These are phyloP conservation scores for Aspergillus latus DNA, from an alignment of 2,329 filamentous ascomycete species.

Conservation along the genomic window DNA sequence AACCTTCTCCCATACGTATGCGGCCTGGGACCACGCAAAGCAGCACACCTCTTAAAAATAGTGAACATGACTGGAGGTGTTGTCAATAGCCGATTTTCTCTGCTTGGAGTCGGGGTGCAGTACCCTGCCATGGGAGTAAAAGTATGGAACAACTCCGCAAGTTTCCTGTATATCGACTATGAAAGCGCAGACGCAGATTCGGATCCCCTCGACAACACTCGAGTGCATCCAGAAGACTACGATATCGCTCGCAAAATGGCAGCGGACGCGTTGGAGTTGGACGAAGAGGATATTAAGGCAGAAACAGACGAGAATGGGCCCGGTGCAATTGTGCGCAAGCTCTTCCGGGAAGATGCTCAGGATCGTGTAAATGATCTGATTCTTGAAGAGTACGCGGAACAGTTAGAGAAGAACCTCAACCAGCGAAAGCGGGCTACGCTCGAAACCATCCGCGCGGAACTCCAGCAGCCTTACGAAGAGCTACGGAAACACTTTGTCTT, in stretches of 20 bases:
- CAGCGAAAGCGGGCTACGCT: constrained; percentile 93
- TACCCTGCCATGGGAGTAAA: constrained; percentile 81
- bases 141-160: constrained; percentile 96
- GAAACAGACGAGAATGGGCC: constrained; percentile 87
- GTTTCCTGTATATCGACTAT: constrained; percentile 88
- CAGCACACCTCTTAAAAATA: constrained; percentile 78
- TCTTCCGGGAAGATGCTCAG: constrained; percentile 91
- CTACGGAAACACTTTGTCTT: constrained; percentile 75
- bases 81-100: constrained; percentile 78
- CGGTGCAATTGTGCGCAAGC: constrained; percentile 86
- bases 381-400: constrained; percentile 93
- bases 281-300: constrained; percentile 96
- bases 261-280: constrained; percentile 90
- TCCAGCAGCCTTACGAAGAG: constrained; percentile 92
- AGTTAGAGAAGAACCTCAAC: constrained; percentile 88
- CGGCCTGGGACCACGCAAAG: constrained; percentile 89
- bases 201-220: constrained; percentile 93
- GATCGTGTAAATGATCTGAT: constrained; percentile 96
- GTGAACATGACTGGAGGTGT: constrained; percentile 89
- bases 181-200: constrained; percentile 77
- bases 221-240: constrained; percentile 97
- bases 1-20: constrained; percentile 88
- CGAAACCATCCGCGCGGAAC: constrained; percentile 91
- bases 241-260: constrained; percentile 98
- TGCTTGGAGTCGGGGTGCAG: constrained; percentile 83